Percentiles rank a stretch among this genome's conserved stretches.
phyloP scores from a whole-genome alignment of 768 basidiomycete genomes.

The Rubroboletus pulcherrimus region DNA sequence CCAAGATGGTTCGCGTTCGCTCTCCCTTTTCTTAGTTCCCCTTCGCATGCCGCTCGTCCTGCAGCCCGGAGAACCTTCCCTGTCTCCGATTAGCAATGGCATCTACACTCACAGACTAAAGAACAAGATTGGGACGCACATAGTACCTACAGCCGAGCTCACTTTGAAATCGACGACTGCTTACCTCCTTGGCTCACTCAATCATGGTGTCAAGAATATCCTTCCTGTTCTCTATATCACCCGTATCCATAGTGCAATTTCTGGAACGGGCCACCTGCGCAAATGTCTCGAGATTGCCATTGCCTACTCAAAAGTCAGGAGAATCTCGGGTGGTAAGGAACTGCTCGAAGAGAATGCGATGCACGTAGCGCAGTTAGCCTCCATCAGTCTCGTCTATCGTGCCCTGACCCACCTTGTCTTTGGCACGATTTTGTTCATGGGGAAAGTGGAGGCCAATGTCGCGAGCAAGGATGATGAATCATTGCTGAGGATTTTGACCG shows the following conservation, averaged over 20 bases:
- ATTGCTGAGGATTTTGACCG: conserved; percentile 62
- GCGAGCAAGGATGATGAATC: conserved; percentile 47
- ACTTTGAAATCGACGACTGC: conserved; percentile 55
- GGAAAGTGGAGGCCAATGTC: conserved; percentile 54
- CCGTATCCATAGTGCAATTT: conserved; percentile 60
- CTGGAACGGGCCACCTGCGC: conserved; percentile 53
- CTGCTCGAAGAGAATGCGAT: conserved; percentile 53
- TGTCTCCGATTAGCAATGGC: conserved; percentile 54
- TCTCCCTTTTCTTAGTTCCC: conserved; percentile 75
- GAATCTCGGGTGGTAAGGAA: conserved; percentile 47
- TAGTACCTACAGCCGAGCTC: conserved; percentile 74
- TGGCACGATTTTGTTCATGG: conserved; percentile 55
- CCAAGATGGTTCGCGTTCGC: conserved; percentile 54
- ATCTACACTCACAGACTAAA: conserved; percentile 72
- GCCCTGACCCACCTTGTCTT: conserved; percentile 63
- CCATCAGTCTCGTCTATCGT: conserved; percentile 58
- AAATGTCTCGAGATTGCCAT: conserved; percentile 64
- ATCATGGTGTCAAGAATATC: conserved; percentile 64
- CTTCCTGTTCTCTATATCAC: conserved; percentile 75
- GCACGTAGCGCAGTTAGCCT: conserved; percentile 64
- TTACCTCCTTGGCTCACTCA: conserved; percentile 56
- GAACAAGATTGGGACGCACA: conserved; percentile 73
- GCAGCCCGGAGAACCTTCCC: conserved; percentile 36
- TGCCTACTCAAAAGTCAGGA: conserved; percentile 58
- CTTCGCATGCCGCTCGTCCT: conserved; percentile 51